These are phyloP conservation scores for Salix purpurea DNA, from an alignment of 345 rosid species.

Conservation along the genomic window DNA sequence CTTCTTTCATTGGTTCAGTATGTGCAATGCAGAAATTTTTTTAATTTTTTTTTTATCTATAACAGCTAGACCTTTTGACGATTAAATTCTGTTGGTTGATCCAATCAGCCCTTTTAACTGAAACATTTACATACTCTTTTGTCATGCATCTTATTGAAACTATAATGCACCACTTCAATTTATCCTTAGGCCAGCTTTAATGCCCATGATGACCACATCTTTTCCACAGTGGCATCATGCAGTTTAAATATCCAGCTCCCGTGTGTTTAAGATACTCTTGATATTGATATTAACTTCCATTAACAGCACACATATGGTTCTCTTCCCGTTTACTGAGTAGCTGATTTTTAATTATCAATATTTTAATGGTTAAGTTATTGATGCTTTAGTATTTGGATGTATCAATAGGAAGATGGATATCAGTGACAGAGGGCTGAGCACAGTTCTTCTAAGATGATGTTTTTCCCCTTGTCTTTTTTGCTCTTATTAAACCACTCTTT, in stretches of 20 bases:
- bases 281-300: too few species aligned
- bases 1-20: neutral
- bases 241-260: neutral
- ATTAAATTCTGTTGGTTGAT: neutral
- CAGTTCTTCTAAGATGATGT: too few species aligned
- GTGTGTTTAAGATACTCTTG: neutral
- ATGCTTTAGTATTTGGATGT: neutral
- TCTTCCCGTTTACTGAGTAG: neutral
- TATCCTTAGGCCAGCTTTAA: neutral
- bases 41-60: neutral
- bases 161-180: neutral
- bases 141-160: neutral
- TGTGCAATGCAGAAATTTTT: neutral
- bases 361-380: neutral
- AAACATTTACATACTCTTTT: neutral
- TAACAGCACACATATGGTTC: neutral
- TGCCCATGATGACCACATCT: neutral
- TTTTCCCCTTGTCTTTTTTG: neutral
- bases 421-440: too few species aligned
- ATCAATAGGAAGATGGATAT: too few species aligned
- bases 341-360: neutral
- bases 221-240: neutral
- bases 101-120: neutral
- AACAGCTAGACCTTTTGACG: neutral
- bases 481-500: constrained; percentile 9